phyloP scores from a whole-genome alignment of 805 yeast genomes.

The Candida awuae region DNA sequence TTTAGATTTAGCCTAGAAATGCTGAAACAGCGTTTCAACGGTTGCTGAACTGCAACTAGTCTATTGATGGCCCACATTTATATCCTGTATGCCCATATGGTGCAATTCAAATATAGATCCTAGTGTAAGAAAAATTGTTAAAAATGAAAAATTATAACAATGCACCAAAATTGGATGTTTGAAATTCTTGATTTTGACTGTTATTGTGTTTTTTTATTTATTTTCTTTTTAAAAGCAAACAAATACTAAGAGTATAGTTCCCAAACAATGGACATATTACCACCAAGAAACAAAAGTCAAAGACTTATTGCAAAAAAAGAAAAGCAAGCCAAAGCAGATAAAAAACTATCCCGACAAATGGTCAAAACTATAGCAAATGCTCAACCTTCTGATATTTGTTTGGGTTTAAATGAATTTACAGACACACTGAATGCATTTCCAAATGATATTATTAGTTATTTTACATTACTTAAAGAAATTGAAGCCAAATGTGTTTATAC shows the following conservation, averaged over 20 bases:
- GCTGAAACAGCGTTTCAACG: background rate
- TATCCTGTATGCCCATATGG: no score
- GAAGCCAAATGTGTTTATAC: conserved; percentile 86
- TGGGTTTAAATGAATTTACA: conserved; percentile 85
- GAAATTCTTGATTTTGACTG: no score
- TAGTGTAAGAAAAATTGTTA: no score
- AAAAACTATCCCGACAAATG: conserved; percentile 4
- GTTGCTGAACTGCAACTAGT: background rate
- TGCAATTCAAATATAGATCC: no score
- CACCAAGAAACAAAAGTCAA: conserved; percentile 25
- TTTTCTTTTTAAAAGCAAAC: no score
- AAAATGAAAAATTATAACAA: no score
- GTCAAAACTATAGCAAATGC: conserved; percentile 13
- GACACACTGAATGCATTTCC: conserved; percentile 93
- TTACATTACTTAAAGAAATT: conserved; percentile 83
- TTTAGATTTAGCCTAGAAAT: background rate
- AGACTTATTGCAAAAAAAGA: conserved; percentile 21
- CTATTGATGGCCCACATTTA: no score
- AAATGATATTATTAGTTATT: conserved; percentile 68
- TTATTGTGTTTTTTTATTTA: no score
- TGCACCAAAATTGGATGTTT: no score
- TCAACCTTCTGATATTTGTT: conserved; percentile 40
- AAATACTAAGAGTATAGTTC: no score
- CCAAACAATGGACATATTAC: conserved; percentile 7
- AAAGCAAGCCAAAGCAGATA: conserved; percentile 9